Evolutionary conservation across 1,284 basidiomycete genomes (phyloP).

Genomic region (Cystobasidium slooffiae): DNA sequence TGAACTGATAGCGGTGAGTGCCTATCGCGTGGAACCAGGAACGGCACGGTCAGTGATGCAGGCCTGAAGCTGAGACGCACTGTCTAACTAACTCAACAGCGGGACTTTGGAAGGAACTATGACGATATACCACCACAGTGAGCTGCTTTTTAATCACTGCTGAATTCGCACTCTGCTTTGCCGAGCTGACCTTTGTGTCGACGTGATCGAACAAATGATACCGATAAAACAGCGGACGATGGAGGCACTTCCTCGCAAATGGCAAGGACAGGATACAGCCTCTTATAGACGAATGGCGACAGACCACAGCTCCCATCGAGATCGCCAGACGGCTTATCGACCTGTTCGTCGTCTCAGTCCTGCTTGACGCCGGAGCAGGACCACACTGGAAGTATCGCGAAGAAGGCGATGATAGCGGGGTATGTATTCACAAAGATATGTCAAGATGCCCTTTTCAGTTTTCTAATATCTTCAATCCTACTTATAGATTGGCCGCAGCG

Average conservation of each 20-base stretch:
- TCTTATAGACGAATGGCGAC: constrained; percentile 59
- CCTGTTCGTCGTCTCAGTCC: constrained; percentile 87
- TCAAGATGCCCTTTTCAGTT: background rate
- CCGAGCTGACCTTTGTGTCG: background rate
- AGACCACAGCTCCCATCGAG: constrained; percentile 66
- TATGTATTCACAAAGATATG: background rate
- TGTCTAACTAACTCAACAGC: constrained; percentile 59
- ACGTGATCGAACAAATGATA: constrained; percentile 11
- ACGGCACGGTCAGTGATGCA: background rate
- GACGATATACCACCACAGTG: constrained; percentile 75
- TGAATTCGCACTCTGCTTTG: background rate
- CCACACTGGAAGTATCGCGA: constrained; percentile 80
- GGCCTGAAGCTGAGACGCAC: background rate
- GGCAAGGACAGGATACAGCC: constrained; percentile 69
- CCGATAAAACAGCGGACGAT: constrained; percentile 64
- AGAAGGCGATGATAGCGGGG: constrained; percentile 53
- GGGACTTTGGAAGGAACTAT: constrained; percentile 78
- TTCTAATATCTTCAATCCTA: background rate
- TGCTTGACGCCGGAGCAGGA: constrained; percentile 92
- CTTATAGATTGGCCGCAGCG: constrained; percentile 72
- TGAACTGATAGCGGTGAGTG: constrained; percentile 71
- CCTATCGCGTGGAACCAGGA: background rate
- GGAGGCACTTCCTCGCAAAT: constrained; percentile 77
- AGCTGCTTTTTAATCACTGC: background rate
- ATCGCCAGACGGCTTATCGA: constrained; percentile 77